Evolutionary conservation across 2,329 filamentous ascomycete species (phyloP), one percentile per base, ranked within the genome.

Genomic region (Dactylonectria macrodidyma): DNA sequence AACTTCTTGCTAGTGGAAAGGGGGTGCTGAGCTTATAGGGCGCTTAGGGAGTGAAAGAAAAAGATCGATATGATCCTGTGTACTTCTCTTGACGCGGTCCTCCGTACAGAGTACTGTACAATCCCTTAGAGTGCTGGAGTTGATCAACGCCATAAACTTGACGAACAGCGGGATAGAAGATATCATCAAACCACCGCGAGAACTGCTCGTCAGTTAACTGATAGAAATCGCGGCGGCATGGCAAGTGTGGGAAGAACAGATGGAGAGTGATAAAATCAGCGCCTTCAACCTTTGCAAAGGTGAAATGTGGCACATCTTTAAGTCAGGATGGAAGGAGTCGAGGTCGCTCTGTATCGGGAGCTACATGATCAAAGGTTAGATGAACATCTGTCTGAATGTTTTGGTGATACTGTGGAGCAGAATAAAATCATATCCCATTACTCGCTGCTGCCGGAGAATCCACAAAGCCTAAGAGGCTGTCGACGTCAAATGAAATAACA

Each of bases 151-250:
- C 44, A 8, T 68, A 68, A 5, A 57, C 50, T 22, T 60, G 30
- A 63, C 55, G 59, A n/a, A n/a, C n/a, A n/a, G 66, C 54, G 6
- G 55, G 50, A 54, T 67, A 65, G 36, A 67, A 67, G 56, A 67
- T 67, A 24, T 65, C 7, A 67, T 67, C 33, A 59, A 65, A 67
- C 61, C 52, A 68, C 47, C 57, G 9, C 36, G 36, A 41, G 36
- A 41, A 11, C 36, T 41, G 33, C 59, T 66, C 54, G 16, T 59
- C 33, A 59, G 64, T 66, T 9, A 62, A 26, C 54, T 47, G 22
- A 59, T 41, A 48, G 36, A 62, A 66, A 11, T 58, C 24, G 11
- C 3, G 38, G 16, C 36, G 48, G 59, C 30, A 66, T 50, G 38
- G 64, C 7, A 66, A 62, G 55, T 62, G n/a, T 12, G 47, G 64